Conservation (phyloP, 352 stramenopile genomes). For the Phytophthora capsici region DNA sequence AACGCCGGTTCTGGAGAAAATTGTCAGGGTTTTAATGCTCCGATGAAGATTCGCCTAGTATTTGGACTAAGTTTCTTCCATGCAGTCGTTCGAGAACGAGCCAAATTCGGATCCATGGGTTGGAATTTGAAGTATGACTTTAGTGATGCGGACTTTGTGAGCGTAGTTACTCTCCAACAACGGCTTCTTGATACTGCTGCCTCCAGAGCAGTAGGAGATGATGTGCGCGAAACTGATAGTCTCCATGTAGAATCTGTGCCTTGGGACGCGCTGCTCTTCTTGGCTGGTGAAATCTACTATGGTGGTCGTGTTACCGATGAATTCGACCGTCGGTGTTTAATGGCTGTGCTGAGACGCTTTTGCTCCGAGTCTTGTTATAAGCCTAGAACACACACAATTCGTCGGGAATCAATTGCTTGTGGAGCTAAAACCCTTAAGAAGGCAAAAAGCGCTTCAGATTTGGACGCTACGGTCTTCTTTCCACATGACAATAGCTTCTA, state of each 20-base stretch:
- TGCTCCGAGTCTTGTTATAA: slow-evolving; percentile 41
- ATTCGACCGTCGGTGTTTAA: slow-evolving; percentile 76
- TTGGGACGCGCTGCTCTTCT: slow-evolving; percentile 80
- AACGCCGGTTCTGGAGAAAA: not conserved
- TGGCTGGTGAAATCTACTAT: slow-evolving; percentile 86
- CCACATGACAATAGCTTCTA: slow-evolving; percentile 46
- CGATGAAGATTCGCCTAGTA: slow-evolving; percentile 59
- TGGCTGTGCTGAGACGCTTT: slow-evolving; percentile 72
- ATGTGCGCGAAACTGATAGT: too few relatives aligned
- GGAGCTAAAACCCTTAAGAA: not conserved
- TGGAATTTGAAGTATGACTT: slow-evolving; percentile 88
- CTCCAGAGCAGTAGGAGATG: not conserved
- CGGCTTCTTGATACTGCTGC: slow-evolving; percentile 45
- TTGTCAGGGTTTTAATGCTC: not conserved
- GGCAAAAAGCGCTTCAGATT: slow-evolving; percentile 8
- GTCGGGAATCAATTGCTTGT: slow-evolving; percentile 2
- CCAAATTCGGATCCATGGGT: slow-evolving; percentile 76
- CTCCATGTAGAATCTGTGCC: slow-evolving; percentile 39
- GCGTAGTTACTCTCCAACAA: slow-evolving; percentile 63
- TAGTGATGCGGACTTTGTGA: slow-evolving; percentile 79
- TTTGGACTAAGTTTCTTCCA: slow-evolving; percentile 86
- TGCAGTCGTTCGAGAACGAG: slow-evolving; percentile 73
- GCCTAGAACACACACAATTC: not conserved
- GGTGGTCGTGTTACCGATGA: slow-evolving; percentile 84
- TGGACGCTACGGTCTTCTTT: slow-evolving; percentile 16